phyloP scores from a whole-genome alignment of 2,329 filamentous ascomycete species.

The Penicillium paneum region DNA sequence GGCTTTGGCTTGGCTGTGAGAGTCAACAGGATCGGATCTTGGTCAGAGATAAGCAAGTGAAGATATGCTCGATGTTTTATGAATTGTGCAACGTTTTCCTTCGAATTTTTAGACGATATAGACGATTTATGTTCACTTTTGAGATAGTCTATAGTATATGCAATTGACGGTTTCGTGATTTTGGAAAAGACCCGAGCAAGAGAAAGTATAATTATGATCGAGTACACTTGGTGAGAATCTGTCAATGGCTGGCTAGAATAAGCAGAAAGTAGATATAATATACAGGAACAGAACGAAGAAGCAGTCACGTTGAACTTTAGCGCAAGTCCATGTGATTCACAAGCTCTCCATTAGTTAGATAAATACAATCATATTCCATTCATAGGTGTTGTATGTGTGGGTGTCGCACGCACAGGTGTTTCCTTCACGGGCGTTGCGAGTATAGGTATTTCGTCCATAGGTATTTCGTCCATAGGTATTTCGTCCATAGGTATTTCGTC shows the following conservation, averaged over 20 bases:
- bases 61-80: neutral
- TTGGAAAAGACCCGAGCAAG: neutral
- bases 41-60: neutral
- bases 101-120: neutral
- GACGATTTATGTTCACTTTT: neutral
- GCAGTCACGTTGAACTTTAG: neutral
- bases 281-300: neutral
- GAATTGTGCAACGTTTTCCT: neutral
- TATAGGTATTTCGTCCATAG: neutral
- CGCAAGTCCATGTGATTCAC: neutral
- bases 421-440: neutral
- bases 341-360: neutral
- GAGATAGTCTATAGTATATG: neutral
- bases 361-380: slow-evolving; percentile 2
- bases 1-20: slow-evolving; percentile 27
- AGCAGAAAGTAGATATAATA: neutral
- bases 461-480: neutral
- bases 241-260: neutral
- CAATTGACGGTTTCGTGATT: neutral
- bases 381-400: neutral
- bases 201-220: neutral
- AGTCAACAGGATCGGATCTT: neutral
- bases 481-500: neutral
- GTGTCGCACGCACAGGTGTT: neutral
- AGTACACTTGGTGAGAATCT: neutral